These are phyloP conservation scores for Aspergillus bridgeri DNA, from an alignment of 495 filamentous ascomycete genomes.

Conservation along the genomic window DNA sequence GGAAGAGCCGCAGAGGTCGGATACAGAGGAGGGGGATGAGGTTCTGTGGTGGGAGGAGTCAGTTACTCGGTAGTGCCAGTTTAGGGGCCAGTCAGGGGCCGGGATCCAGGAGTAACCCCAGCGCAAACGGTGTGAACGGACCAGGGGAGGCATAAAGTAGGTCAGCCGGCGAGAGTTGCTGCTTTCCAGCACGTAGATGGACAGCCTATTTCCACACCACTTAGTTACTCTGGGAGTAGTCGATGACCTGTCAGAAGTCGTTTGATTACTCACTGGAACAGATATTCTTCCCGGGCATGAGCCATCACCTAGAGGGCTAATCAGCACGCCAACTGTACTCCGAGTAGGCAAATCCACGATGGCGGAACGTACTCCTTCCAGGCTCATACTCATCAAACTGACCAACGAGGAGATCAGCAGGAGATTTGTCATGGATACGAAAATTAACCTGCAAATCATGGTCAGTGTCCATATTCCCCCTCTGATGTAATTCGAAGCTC, in stretches of 20 bases:
- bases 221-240: too few relatives aligned
- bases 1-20: slow-evolving; percentile 74
- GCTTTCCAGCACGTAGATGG: slow-evolving; percentile 75
- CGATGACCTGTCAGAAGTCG: background rate
- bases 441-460: slow-evolving; percentile 53
- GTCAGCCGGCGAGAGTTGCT: slow-evolving; percentile 71
- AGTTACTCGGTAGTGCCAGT: too few relatives aligned
- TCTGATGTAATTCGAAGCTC: slow-evolving; percentile 7
- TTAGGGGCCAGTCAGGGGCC: background rate
- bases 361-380: slow-evolving; percentile 72
- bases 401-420: slow-evolving; percentile 89
- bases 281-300: slow-evolving; percentile 70
- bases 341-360: background rate
- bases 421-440: slow-evolving; percentile 84
- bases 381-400: slow-evolving; percentile 84
- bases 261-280: slow-evolving; percentile 64
- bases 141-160: slow-evolving; percentile 69
- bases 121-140: slow-evolving; percentile 26
- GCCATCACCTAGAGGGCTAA: slow-evolving; percentile 52
- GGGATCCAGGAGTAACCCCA: too few relatives aligned
- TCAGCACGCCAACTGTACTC: background rate
- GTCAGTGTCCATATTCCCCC: slow-evolving; percentile 15
- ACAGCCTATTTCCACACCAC: slow-evolving; percentile 32
- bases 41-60: slow-evolving; percentile 50
- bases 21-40: slow-evolving; percentile 79